Evolutionary conservation across 306 rosid genomes (phyloP), one percentile per base, ranked within the genome.

Genomic region (Acmispon strigosus): DNA sequence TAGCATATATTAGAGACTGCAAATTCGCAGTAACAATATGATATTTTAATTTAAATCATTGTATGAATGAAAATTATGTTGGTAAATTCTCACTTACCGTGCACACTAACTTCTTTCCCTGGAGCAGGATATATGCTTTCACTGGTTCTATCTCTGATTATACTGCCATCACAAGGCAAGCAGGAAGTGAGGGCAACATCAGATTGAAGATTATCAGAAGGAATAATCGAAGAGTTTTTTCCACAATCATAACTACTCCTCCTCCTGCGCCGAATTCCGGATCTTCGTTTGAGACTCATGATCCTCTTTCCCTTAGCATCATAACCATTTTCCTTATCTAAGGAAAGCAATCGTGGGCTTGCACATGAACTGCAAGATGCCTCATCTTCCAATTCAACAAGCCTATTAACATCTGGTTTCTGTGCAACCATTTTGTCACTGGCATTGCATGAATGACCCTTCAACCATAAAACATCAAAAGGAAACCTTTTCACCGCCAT

Each of bases 251-350:
- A 66, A 68, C 65, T 11, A 53, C 75, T 65, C 74, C 81, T 89
- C 84, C 87, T 81, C 53, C 83, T 66, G 4, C 83, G 82, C 51
- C 88, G 89, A 80, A 80, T 18, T 44, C 86, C 91, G 2, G 89
- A 55, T 82, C 85, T 87, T 18, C 84, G 81, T 86, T 84, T 89
- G 68, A 70, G 13, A 76, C 73, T 66, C 68, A 81, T 10, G 54
- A 55, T 17, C 84, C 70, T 77, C 79, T 91, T 94, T 42, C 97
- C 91, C 83, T 84, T 86, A 63, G 66, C 72, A 76, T 89, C 89
- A 76, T 27, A 78, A 53, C 76, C 87, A 4, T 70, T 65, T 73
- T 83, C 92, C 78, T 72, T 79, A 42, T 86, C 87, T 65, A 79
- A n/a, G 20, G 86, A 63, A 27, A 64, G 78, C 41, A 81, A 69